A percentile compares a stretch with the other conserved stretches of the same genome.
Evolutionary conservation across 1,284 basidiomycete genomes (phyloP).

Genomic region (Stereum hirsutum): DNA sequence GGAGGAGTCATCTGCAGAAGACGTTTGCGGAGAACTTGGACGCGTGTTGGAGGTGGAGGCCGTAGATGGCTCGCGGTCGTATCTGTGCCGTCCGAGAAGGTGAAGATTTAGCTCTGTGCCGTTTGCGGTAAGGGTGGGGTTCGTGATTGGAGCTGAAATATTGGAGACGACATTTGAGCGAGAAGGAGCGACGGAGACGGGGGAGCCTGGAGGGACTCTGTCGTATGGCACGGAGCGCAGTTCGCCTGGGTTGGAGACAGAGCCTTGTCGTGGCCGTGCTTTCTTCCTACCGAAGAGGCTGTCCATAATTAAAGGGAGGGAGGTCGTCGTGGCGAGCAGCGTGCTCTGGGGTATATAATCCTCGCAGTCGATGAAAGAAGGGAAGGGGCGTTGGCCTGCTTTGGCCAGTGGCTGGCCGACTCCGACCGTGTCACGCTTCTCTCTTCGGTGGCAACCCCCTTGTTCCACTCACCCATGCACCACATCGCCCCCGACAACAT

Average conservation of each 20-base stretch:
- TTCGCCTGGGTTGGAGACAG: constrained; percentile 29
- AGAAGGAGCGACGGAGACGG: constrained; percentile 44
- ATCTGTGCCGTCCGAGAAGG: constrained; percentile 34
- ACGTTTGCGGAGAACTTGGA: constrained; percentile 39
- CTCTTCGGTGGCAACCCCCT: too few species aligned
- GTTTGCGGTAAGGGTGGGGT: constrained; percentile 59
- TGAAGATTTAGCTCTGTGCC: constrained; percentile 63
- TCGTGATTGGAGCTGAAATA: constrained; percentile 74
- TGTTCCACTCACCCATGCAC: background rate
- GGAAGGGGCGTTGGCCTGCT: background rate
- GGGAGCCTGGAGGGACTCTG: constrained; percentile 51
- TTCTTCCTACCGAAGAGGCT: constrained; percentile 48
- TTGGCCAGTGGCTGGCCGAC: too few species aligned
- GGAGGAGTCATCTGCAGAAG: constrained; percentile 47
- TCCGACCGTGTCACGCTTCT: background rate
- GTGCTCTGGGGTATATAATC: background rate
- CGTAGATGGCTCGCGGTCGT: constrained; percentile 44
- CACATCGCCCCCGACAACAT: too few species aligned
- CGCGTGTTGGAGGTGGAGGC: constrained; percentile 18
- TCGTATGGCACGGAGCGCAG: constrained; percentile 65
- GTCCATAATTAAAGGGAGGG: constrained; percentile 30
- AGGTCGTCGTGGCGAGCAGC: background rate
- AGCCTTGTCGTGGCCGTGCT: constrained; percentile 37
- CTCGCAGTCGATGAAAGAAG: background rate
- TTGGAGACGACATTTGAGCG: constrained; percentile 24